A percentile compares a stretch with the other conserved stretches of the same genome.
These are phyloP conservation scores for Prunus dulcis DNA, from an alignment of 306 rosid genomes.

Conservation along the genomic window DNA sequence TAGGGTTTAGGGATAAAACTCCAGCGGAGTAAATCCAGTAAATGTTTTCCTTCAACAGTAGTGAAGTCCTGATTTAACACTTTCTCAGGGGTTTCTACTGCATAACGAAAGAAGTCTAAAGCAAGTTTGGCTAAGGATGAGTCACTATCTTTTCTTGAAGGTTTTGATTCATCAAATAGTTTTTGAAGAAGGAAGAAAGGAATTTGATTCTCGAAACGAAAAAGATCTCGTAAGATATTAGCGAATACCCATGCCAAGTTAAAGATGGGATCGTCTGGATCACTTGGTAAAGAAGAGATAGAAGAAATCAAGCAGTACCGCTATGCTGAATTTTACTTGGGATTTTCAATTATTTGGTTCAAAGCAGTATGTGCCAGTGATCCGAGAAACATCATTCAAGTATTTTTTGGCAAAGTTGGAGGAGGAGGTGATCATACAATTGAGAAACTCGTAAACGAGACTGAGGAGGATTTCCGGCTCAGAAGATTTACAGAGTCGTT, in stretches of 20 bases:
- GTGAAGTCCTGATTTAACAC: constrained; percentile 1
- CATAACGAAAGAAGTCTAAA: constrained; percentile 41
- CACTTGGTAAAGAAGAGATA: background rate
- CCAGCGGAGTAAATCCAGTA: constrained; percentile 51
- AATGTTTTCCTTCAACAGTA: constrained; percentile 16
- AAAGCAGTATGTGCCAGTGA: background rate
- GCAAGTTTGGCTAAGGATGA: constrained; percentile 24
- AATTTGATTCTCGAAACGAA: constrained; percentile 62
- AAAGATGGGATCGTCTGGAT: constrained; percentile 41
- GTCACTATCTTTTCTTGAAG: background rate
- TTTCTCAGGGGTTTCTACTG: constrained; percentile 28
- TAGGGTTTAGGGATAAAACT: constrained; percentile 21
- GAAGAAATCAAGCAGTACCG: background rate
- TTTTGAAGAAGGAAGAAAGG: constrained; percentile 49
- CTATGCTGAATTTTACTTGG: background rate
- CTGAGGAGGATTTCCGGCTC: constrained; percentile 9
- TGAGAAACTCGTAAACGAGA: background rate
- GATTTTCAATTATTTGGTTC: background rate
- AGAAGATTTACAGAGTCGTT: background rate
- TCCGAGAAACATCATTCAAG: background rate
- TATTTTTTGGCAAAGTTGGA: background rate
- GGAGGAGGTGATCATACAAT: background rate
- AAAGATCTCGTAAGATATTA: constrained; percentile 39
- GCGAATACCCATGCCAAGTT: constrained; percentile 39
- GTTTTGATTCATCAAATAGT: constrained; percentile 25